These are phyloP conservation scores for Fagopyrum esculentum DNA, from an alignment of 148 eudicot species.

Conservation along the genomic window DNA sequence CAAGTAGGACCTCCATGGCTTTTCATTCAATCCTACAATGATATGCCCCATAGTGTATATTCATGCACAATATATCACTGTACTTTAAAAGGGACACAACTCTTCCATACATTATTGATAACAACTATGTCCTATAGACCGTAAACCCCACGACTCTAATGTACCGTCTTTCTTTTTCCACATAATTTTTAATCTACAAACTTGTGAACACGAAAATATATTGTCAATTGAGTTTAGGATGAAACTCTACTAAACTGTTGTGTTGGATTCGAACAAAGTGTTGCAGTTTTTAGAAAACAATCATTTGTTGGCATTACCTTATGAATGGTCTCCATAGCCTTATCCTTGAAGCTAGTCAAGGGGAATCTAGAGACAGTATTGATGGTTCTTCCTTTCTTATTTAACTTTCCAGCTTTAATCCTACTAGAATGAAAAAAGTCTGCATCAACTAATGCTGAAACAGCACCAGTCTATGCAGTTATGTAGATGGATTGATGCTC, in stretches of 20 bases:
- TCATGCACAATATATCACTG: background rate
- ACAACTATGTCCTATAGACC: too few species aligned
- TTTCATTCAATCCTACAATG: background rate
- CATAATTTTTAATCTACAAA: too few species aligned
- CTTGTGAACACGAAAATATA: too few species aligned
- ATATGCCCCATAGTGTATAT: background rate
- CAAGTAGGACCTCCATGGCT: background rate
- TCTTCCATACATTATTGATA: background rate
- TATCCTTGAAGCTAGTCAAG: conserved; percentile 2
- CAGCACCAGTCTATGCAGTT: background rate
- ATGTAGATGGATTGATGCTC: background rate
- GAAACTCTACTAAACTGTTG: too few species aligned
- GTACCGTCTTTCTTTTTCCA: too few species aligned
- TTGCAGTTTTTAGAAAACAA: background rate
- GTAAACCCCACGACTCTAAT: too few species aligned
- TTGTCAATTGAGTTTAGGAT: too few species aligned
- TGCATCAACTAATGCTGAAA: background rate
- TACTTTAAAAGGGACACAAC: background rate
- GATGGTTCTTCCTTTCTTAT: background rate
- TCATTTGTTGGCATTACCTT: background rate
- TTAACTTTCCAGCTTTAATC: background rate
- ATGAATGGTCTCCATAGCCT: background rate
- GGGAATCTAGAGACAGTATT: background rate
- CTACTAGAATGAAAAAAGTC: conserved; percentile 1
- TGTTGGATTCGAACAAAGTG: background rate